These are phyloP conservation scores for Amanita rimosa DNA, from an alignment of 768 basidiomycete genomes.

Conservation along the genomic window DNA sequence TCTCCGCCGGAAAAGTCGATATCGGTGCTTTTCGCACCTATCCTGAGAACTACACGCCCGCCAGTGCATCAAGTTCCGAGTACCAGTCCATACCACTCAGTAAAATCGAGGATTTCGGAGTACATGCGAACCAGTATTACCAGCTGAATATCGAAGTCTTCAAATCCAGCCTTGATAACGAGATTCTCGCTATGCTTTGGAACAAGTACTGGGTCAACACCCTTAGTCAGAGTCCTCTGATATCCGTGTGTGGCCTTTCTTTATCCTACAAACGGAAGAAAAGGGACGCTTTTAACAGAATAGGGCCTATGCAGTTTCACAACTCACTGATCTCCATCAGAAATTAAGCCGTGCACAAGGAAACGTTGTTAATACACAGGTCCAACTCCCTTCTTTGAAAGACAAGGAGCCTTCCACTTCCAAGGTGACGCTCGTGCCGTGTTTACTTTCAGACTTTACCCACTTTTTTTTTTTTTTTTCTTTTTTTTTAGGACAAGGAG, in stretches of 20 bases:
- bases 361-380: slow-evolving; percentile 45
- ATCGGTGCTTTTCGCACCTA: slow-evolving; percentile 98
- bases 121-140: slow-evolving; percentile 95
- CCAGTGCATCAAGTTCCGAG: slow-evolving; percentile 57
- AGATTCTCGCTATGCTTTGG: slow-evolving; percentile 86
- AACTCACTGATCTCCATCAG: slow-evolving; percentile 81
- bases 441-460: not conserved
- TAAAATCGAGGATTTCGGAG: slow-evolving; percentile 99
- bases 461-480: no score
- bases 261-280: not conserved
- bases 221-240: slow-evolving; percentile 82
- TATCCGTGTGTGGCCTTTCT: slow-evolving; percentile 57
- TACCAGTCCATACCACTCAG: slow-evolving; percentile 94
- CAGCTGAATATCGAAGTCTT: slow-evolving; percentile 91
- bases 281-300: slow-evolving; percentile 40
- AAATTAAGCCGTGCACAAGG: slow-evolving; percentile 71
- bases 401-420: slow-evolving; percentile 28
- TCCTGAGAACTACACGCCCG: slow-evolving; percentile 89
- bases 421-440: slow-evolving; percentile 27
- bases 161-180: slow-evolving; percentile 82
- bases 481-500: slow-evolving; percentile 46
- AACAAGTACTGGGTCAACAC: slow-evolving; percentile 99
- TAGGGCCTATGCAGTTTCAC: slow-evolving; percentile 86
- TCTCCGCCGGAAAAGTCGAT: slow-evolving; percentile 97
- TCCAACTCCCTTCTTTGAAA: slow-evolving; percentile 41